phyloP scores from a whole-genome alignment of 257 asterid species.

The Lavandula angustifolia region DNA sequence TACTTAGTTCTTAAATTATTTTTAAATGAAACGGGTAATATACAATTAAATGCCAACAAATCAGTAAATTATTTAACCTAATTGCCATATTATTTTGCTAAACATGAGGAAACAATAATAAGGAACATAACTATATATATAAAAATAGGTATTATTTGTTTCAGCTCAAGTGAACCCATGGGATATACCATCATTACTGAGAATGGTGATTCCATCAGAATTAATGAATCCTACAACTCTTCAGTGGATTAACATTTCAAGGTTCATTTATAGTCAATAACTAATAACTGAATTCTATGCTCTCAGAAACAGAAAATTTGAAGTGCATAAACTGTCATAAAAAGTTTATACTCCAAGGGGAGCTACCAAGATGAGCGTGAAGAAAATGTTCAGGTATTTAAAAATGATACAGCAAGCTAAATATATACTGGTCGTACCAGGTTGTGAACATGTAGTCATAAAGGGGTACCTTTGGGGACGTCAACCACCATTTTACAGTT shows the following conservation, averaged over 20 bases:
- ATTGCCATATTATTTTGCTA: too few relatives aligned
- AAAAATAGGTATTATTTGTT: too few relatives aligned
- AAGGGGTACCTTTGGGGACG: slow-evolving; percentile 28
- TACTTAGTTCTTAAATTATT: too few relatives aligned
- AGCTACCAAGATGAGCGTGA: slow-evolving; percentile 12
- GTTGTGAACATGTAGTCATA: neutral
- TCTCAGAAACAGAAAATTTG: slow-evolving; percentile 4
- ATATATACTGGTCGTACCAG: neutral
- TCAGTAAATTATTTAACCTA: too few relatives aligned
- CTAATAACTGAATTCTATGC: neutral
- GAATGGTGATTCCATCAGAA: too few relatives aligned
- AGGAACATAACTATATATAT: too few relatives aligned
- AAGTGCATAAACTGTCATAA: neutral
- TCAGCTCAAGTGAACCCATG: too few relatives aligned
- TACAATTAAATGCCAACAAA: too few relatives aligned
- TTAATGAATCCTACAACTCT: too few relatives aligned
- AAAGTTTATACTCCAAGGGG: slow-evolving; percentile 7
- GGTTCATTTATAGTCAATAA: slow-evolving; percentile 14
- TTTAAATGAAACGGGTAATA: too few relatives aligned
- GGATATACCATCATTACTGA: too few relatives aligned
- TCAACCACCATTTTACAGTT: slow-evolving; percentile 8
- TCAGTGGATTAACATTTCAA: neutral
- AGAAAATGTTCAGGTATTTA: neutral
- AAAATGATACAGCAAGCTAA: neutral
- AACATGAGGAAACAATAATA: too few relatives aligned